Conservation (phyloP, 2,329 filamentous ascomycete genomes). For the Monosporascus cannonballus region DNA sequence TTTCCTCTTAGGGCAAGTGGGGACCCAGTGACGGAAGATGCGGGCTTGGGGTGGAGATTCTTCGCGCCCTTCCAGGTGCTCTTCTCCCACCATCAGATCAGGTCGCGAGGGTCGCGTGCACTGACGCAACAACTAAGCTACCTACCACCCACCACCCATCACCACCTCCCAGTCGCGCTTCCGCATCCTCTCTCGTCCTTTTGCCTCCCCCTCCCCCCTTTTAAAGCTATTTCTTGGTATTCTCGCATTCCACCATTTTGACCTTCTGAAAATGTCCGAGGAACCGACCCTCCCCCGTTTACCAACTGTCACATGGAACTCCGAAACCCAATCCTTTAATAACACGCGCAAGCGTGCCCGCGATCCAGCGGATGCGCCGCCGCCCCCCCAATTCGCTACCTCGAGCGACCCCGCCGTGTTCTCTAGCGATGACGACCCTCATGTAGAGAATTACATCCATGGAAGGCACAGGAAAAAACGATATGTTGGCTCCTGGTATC, state of each 20-base stretch:
- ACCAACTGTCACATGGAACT: constrained; percentile 26
- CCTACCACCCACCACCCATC: background rate
- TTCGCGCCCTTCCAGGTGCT: background rate
- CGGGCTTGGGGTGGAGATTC: background rate
- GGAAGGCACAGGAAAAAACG: constrained; percentile 53
- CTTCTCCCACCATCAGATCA: background rate
- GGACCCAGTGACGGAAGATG: background rate
- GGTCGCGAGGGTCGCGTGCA: background rate
- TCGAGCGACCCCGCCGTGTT: constrained; percentile 68
- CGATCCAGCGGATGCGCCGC: constrained; percentile 17
- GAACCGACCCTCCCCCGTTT: constrained; percentile 31
- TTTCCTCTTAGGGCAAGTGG: background rate
- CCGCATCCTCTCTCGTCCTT: constrained; percentile 1
- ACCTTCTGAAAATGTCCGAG: constrained; percentile 23
- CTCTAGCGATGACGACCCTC: constrained; percentile 66
- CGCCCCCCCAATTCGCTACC: constrained; percentile 40
- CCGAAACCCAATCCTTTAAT: constrained; percentile 22
- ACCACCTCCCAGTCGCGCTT: background rate
- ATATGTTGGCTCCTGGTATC: constrained; percentile 63
- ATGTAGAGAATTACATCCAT: constrained; percentile 57
- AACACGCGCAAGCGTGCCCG: constrained; percentile 35
- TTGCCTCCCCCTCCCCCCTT: constrained; percentile 2
- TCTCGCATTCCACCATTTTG: background rate
- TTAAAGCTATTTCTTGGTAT: background rate
- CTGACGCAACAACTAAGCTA: background rate